Evolutionary conservation across 805 yeast species (phyloP).

Genomic region (Zygoascus flipseniorum): DNA sequence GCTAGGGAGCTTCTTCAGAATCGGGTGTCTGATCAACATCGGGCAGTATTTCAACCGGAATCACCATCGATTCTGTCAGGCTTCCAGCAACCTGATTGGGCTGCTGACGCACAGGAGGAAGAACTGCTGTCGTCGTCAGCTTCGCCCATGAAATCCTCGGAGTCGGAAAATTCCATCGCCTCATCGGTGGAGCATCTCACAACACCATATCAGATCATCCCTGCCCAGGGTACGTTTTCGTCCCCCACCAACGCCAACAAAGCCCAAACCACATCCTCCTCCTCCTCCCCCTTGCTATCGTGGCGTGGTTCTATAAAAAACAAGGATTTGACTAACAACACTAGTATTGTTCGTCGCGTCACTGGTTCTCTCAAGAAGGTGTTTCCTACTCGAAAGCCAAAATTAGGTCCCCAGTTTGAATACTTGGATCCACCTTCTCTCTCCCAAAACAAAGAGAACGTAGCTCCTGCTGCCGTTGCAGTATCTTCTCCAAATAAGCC

Average conservation of each 20-base stretch:
- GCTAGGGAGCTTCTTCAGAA: not conserved
- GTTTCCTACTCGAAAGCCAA: not conserved
- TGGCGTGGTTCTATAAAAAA: not conserved
- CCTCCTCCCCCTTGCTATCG: not conserved
- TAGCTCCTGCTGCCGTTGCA: not conserved
- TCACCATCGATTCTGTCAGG: not conserved
- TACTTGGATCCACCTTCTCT: not conserved
- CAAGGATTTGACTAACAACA: not conserved
- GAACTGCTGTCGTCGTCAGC: not conserved
- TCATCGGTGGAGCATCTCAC: not conserved
- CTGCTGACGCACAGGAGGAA: not conserved
- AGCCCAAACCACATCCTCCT: not conserved
- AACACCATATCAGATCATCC: not conserved
- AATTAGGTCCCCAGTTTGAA: not conserved
- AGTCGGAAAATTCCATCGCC: not conserved
- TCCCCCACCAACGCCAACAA: too few relatives aligned
- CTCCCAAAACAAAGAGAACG: not conserved
- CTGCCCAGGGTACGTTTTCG: not conserved
- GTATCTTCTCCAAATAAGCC: not conserved
- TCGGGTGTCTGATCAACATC: not conserved
- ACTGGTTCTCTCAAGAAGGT: not conserved
- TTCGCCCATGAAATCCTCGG: not conserved
- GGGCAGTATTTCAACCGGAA: not conserved
- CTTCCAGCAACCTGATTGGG: not conserved
- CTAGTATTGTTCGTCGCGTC: not conserved